Evolutionary conservation across 78 protist genomes (phyloP).

Genomic region (slime mould (Dictyostelium discoideum)): DNA sequence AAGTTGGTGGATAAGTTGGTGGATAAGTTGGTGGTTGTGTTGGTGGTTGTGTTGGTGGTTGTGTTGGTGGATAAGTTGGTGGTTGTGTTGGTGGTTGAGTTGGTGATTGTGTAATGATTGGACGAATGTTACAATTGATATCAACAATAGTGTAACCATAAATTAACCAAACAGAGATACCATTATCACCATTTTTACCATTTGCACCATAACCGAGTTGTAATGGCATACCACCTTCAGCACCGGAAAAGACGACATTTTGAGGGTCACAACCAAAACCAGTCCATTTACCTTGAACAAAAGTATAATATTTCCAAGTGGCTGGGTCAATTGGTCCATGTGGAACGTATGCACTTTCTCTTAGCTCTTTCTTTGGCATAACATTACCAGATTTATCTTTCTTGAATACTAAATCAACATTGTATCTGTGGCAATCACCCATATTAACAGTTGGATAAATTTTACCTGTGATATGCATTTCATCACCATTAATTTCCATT

Average conservation of each 20-base stretch:
- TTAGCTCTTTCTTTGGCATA: slow-evolving; percentile 26
- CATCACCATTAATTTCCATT: not conserved
- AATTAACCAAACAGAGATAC: slow-evolving; percentile 51
- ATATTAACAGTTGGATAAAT: not conserved
- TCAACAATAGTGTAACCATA: not conserved
- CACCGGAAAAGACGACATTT: not conserved
- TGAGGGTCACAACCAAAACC: slow-evolving; percentile 1
- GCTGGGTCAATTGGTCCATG: slow-evolving; percentile 50
- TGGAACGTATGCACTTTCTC: slow-evolving; percentile 35
- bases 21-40: not conserved
- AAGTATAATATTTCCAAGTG: slow-evolving; percentile 35
- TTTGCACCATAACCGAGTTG: slow-evolving; percentile 55
- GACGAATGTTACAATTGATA: not conserved
- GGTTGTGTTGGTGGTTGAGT: not conserved
- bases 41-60: not conserved
- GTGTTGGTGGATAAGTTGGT: not conserved
- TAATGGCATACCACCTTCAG: slow-evolving; percentile 5
- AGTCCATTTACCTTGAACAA: slow-evolving; percentile 1
- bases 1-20: not conserved
- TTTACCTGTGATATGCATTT: not conserved
- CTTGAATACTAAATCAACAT: not conserved
- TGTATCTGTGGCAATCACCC: not conserved
- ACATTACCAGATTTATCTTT: not conserved
- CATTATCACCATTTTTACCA: slow-evolving; percentile 45
- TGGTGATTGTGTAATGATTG: not conserved